Percentiles rank a stretch among this genome's conserved stretches.
phyloP scores from a whole-genome alignment of 352 stramenopile species.

The Phytopythium boreale region DNA sequence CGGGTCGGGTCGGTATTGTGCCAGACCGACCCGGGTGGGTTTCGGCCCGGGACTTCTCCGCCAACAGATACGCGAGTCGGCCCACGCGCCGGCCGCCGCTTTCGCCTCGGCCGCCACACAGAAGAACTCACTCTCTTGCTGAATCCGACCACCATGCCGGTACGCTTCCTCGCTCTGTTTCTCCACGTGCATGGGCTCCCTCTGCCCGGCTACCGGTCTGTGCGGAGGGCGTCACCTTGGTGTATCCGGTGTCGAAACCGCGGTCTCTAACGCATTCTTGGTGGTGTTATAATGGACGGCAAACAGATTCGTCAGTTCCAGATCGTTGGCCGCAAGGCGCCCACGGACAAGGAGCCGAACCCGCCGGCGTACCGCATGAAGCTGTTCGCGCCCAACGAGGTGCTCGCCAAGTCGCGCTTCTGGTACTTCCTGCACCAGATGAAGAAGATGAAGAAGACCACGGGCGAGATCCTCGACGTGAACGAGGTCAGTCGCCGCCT shows the following conservation, averaged over 20 bases:
- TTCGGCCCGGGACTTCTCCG: constrained; percentile 1
- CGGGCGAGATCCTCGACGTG: constrained; percentile 98
- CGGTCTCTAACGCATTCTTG: not conserved
- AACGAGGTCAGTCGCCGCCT: constrained; percentile 90
- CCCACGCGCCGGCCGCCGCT: not conserved
- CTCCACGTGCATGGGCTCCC: not conserved
- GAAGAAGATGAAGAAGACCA: constrained; percentile 99
- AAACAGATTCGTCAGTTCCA: constrained; percentile 97
- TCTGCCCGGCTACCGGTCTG: not conserved
- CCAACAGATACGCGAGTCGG: constrained; percentile 1
- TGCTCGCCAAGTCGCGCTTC: constrained; percentile 99
- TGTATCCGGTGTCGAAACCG: not conserved
- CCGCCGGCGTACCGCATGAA: constrained; percentile 99
- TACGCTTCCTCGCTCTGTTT: not conserved
- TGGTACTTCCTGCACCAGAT: constrained; percentile 99
- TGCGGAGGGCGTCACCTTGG: not conserved
- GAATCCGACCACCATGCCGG: constrained; percentile 11
- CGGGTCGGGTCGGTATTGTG: not conserved
- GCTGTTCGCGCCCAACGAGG: constrained; percentile 95
- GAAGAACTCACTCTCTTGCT: constrained; percentile 13
- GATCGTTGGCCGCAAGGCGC: constrained; percentile 99
- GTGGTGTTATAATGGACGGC: not conserved
- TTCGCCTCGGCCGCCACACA: not conserved
- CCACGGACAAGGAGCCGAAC: constrained; percentile 97
- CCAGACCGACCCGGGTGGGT: not conserved